phyloP scores from a whole-genome alignment of 352 stramenopile genomes.

The Phytopythium vexans region DNA sequence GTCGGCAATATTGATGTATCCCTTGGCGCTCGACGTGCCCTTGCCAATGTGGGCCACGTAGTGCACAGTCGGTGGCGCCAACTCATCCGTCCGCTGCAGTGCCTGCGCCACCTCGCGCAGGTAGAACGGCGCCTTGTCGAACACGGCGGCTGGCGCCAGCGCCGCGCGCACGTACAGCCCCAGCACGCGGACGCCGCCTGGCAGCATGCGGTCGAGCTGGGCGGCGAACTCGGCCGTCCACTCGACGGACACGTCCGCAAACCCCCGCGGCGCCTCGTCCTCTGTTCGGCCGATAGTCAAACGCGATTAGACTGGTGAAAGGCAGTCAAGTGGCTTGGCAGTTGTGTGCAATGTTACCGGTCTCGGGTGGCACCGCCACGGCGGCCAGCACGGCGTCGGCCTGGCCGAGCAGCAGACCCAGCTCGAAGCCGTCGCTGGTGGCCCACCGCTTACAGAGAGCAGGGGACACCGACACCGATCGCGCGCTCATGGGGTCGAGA shows the following conservation, averaged over 20 bases:
- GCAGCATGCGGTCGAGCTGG: slow-evolving; percentile 66
- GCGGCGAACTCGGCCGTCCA: slow-evolving; percentile 65
- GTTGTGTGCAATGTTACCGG: slow-evolving; percentile 10
- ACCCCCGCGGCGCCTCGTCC: slow-evolving; percentile 21
- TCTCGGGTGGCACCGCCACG: slow-evolving; percentile 48
- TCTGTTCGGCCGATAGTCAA: slow-evolving; percentile 11
- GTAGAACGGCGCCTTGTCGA: slow-evolving; percentile 44
- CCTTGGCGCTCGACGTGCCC: slow-evolving; percentile 12
- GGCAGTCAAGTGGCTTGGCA: not conserved
- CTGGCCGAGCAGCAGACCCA: slow-evolving; percentile 64
- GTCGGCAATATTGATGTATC: slow-evolving; percentile 5
- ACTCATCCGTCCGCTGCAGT: slow-evolving; percentile 19
- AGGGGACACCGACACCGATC: not conserved
- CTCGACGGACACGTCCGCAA: slow-evolving; percentile 56
- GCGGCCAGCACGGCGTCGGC: slow-evolving; percentile 45
- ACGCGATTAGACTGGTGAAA: not conserved
- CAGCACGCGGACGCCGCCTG: slow-evolving; percentile 46
- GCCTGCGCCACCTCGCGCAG: slow-evolving; percentile 42
- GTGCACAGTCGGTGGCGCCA: slow-evolving; percentile 16
- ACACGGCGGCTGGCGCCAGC: slow-evolving; percentile 26
- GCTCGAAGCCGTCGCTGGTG: slow-evolving; percentile 28
- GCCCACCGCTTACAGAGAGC: slow-evolving; percentile 12
- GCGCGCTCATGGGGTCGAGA: not conserved
- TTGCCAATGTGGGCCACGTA: slow-evolving; percentile 43
- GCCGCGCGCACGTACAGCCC: slow-evolving; percentile 48